Evolutionary conservation across 208 protist species (phyloP).

Genomic region (Porcisia hertigi): DNA sequence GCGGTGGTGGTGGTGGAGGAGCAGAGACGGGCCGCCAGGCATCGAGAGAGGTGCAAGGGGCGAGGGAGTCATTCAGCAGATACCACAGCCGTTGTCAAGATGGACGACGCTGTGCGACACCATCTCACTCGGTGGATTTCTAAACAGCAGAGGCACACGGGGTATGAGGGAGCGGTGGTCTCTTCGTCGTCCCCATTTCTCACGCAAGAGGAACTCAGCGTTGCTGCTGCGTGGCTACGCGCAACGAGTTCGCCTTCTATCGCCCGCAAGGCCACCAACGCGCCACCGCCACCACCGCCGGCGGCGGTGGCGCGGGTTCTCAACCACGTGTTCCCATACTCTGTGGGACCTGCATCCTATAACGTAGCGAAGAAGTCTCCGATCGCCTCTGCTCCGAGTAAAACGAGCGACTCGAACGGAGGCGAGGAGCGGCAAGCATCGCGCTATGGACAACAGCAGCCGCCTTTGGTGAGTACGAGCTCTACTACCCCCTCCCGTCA

Average conservation of each 20-base stretch:
- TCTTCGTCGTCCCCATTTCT: neutral
- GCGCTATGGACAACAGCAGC: neutral
- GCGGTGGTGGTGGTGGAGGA: neutral
- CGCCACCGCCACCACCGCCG: neutral
- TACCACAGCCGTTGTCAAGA: neutral
- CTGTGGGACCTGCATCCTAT: neutral
- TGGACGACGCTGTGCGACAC: neutral
- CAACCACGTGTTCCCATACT: neutral
- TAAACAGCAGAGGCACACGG: neutral
- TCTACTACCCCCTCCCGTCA: neutral
- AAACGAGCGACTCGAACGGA: neutral
- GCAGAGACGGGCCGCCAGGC: neutral
- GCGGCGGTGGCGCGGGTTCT: neutral
- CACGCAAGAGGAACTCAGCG: neutral
- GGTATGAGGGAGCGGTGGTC: neutral
- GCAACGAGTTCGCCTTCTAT: neutral
- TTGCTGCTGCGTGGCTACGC: slow-evolving; percentile 1
- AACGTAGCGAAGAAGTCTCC: neutral
- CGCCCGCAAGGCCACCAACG: neutral
- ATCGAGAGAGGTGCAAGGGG: too few relatives aligned
- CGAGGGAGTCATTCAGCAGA: neutral
- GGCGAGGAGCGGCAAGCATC: neutral
- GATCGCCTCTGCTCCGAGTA: neutral
- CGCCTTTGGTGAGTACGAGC: neutral
- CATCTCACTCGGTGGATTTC: neutral